Percentiles rank a stretch among this genome's conserved stretches.
Conservation (phyloP, 169 alveolate genomes). For the Plasmodium gallinaceum region DNA sequence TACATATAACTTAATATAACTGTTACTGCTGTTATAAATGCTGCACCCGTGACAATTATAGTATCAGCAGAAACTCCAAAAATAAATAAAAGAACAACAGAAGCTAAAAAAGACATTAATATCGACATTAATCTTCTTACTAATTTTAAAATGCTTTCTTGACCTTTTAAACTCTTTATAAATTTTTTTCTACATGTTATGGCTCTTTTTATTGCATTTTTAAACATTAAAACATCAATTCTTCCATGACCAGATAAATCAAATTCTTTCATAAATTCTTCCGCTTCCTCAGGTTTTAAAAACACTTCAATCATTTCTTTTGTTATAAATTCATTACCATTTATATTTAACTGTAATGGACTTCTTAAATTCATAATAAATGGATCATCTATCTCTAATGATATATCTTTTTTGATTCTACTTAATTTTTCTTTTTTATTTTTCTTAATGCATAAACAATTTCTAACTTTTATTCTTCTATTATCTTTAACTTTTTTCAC, state of each 20-base stretch:
- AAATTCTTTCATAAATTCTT: conserved; percentile 82
- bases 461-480: conserved; percentile 12
- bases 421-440: conserved; percentile 52
- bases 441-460: conserved; percentile 30
- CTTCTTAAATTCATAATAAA: conserved; percentile 55
- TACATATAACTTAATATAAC: conserved; percentile 89
- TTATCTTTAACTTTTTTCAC: conserved; percentile 10
- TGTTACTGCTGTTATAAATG: conserved; percentile 88
- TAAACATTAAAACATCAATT: conserved; percentile 81
- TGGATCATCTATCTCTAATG: conserved; percentile 59
- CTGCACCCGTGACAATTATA: conserved; percentile 92
- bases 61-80: conserved; percentile 90
- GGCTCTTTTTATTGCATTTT: conserved; percentile 82
- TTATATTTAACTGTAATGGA: conserved; percentile 53
- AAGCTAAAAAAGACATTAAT: conserved; percentile 83
- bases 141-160: conserved; percentile 88
- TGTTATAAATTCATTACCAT: conserved; percentile 66
- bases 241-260: conserved; percentile 88
- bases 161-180: conserved; percentile 85
- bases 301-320: conserved; percentile 78
- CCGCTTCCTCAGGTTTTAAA: conserved; percentile 83
- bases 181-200: conserved; percentile 83
- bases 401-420: conserved; percentile 38
- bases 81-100: conserved; percentile 84
- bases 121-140: conserved; percentile 86